phyloP scores from a whole-genome alignment of 257 asterid genomes.

The Solanum peruvianum region DNA sequence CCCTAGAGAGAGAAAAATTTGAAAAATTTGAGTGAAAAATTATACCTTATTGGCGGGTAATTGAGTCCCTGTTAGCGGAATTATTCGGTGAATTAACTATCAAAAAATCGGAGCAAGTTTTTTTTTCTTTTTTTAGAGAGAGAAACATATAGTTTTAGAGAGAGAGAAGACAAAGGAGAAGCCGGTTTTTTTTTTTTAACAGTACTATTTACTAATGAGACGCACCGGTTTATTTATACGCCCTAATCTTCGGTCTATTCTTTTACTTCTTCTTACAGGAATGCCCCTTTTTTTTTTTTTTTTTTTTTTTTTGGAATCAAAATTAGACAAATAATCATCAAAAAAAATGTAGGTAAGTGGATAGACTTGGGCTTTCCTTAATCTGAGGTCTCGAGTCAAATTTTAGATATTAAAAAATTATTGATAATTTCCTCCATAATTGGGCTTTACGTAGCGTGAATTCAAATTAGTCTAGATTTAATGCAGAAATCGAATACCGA shows the following conservation, averaged over 20 bases:
- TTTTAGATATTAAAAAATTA: rapidly evolving
- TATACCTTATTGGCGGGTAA: conserved; percentile 70
- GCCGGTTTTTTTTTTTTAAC: not conserved
- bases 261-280: not conserved
- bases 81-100: not conserved
- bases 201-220: not conserved
- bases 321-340: not conserved
- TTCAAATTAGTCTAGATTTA: not conserved
- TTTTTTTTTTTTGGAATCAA: not conserved
- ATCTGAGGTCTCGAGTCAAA: not conserved
- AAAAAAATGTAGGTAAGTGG: too few species aligned
- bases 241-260: not conserved
- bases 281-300: too few species aligned
- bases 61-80: conserved; percentile 16
- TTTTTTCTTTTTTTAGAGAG: conserved; percentile 14
- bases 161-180: conserved; percentile 10
- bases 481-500: not conserved
- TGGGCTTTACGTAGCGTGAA: too few species aligned
- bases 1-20: conserved; percentile 29
- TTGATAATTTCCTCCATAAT: not conserved
- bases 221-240: not conserved
- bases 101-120: conserved; percentile 5
- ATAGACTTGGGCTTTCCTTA: too few species aligned
- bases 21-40: conserved; percentile 15
- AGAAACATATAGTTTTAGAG: conserved; percentile 7